phyloP scores from a whole-genome alignment of 257 asterid species.

The Forsythia suspensa region DNA sequence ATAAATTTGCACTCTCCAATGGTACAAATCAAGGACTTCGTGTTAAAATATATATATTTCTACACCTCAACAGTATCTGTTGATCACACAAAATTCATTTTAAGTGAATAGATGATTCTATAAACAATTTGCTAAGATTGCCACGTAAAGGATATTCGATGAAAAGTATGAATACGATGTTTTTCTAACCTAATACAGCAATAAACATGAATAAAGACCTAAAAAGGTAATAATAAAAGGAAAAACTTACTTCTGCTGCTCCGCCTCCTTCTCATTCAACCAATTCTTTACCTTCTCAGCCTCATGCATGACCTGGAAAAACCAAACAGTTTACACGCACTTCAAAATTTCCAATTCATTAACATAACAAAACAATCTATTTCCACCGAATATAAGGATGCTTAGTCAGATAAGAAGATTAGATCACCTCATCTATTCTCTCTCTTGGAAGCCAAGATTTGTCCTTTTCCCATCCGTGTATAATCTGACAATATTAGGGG shows the following conservation, averaged over 20 bases:
- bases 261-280: constrained; percentile 83
- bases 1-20: neutral
- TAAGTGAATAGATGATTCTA: neutral
- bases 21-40: constrained; percentile 12
- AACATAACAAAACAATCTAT: neutral
- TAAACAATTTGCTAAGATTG: neutral
- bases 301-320: constrained; percentile 53
- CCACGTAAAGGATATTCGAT: neutral
- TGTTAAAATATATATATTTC: neutral
- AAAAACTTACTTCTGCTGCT: constrained; percentile 72
- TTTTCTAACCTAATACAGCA: neutral
- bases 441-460: constrained; percentile 88
- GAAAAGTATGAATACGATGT: neutral
- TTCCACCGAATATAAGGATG: constrained; percentile 14
- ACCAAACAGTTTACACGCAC: constrained; percentile 18
- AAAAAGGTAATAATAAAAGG: constrained; percentile 1
- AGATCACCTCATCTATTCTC: constrained; percentile 77
- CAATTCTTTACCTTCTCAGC: constrained; percentile 83
- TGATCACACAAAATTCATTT: neutral
- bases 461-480: constrained; percentile 78
- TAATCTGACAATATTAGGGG: constrained; percentile 48
- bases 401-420: constrained; percentile 8
- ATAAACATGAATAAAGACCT: neutral
- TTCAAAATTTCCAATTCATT: neutral
- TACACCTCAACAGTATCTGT: neutral